Conservation (phyloP, 805 yeast genomes). For the Cyberlindnera xylosilytica region DNA sequence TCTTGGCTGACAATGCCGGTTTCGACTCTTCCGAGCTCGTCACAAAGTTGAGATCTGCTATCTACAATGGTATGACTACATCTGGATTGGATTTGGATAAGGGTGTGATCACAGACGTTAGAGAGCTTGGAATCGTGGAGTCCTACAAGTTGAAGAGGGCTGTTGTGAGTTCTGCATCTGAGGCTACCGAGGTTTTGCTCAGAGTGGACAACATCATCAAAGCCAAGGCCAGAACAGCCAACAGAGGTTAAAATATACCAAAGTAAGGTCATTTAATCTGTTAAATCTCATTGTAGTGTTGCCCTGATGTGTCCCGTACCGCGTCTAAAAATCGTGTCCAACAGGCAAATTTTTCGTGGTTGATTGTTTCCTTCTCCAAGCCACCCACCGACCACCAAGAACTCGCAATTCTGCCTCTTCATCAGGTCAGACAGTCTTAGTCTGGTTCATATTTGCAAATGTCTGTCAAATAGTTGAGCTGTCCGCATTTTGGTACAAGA, state of each 20-base stretch:
- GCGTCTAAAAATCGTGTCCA: not conserved
- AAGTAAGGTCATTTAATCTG: not conserved
- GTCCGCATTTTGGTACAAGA: not conserved
- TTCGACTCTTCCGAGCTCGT: constrained; percentile 91
- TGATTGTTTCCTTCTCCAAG: too few species aligned
- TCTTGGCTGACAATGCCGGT: constrained; percentile 96
- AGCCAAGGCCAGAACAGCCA: constrained; percentile 97
- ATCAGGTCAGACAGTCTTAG: too few species aligned
- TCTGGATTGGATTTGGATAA: constrained; percentile 85
- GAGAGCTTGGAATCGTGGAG: constrained; percentile 90
- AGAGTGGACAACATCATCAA: constrained; percentile 96
- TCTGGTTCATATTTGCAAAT: not conserved
- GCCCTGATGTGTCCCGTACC: not conserved
- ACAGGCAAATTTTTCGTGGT: not conserved
- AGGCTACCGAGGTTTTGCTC: constrained; percentile 93
- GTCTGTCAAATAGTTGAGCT: too few species aligned
- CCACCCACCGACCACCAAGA: too few species aligned
- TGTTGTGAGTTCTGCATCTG: constrained; percentile 94
- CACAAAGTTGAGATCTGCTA: constrained; percentile 80
- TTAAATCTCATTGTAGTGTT: not conserved
- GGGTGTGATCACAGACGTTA: constrained; percentile 90
- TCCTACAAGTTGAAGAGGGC: constrained; percentile 89
- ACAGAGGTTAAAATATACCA: constrained; percentile 47
- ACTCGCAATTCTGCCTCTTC: too few species aligned
- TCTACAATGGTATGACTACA: constrained; percentile 84